Conservation (phyloP, 2,329 filamentous ascomycete genomes). For the Bretziella fagacearum region DNA sequence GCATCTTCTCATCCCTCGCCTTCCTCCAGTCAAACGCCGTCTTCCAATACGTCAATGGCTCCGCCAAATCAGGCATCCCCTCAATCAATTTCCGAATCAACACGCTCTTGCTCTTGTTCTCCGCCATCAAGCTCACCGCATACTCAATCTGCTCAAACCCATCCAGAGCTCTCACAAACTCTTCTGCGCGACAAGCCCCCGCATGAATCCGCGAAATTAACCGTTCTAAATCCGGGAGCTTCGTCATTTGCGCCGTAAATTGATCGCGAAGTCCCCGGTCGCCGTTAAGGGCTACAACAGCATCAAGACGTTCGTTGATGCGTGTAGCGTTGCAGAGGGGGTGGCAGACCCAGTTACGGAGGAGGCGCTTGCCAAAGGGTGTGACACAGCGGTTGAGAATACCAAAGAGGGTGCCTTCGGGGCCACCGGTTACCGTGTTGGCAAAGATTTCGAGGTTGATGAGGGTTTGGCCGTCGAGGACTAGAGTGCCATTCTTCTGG, state of each 20-base stretch:
- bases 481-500: slow-evolving; percentile 70
- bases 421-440: slow-evolving; percentile 74
- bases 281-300: slow-evolving; percentile 80
- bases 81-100: slow-evolving; percentile 69
- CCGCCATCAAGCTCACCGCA: slow-evolving; percentile 63
- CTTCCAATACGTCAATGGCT: slow-evolving; percentile 69
- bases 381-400: slow-evolving; percentile 90
- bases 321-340: slow-evolving; percentile 70
- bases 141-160: slow-evolving; percentile 97
- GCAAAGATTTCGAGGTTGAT: slow-evolving; percentile 97
- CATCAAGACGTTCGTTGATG: slow-evolving; percentile 88
- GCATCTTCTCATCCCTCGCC: slow-evolving; percentile 60
- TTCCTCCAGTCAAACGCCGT: slow-evolving; percentile 73
- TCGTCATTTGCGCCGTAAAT: slow-evolving; percentile 73
- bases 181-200: slow-evolving; percentile 71
- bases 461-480: slow-evolving; percentile 87
- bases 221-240: slow-evolving; percentile 85
- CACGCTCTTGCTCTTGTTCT: slow-evolving; percentile 60
- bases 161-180: slow-evolving; percentile 85
- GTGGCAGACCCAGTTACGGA: slow-evolving; percentile 95
- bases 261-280: slow-evolving; percentile 67
- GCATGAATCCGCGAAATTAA: slow-evolving; percentile 91
- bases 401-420: slow-evolving; percentile 73
- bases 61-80: slow-evolving; percentile 68
- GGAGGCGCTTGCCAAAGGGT: slow-evolving; percentile 88